phyloP scores from a whole-genome alignment of 148 eudicot genomes.

The Selenicereus undatus region DNA sequence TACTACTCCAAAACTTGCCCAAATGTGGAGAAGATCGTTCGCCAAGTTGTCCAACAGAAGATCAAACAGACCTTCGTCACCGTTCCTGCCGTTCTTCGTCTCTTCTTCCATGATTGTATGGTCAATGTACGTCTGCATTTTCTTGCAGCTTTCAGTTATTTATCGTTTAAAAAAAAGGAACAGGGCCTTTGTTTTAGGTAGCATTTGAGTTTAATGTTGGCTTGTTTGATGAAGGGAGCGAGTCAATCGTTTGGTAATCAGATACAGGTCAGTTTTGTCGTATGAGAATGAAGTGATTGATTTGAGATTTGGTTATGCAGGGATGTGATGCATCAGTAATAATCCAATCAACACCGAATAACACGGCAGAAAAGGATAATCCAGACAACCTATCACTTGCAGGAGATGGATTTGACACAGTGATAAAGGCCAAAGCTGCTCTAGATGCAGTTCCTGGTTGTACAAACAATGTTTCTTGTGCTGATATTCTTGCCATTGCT shows the following conservation, averaged over 20 bases:
- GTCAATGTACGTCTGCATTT: conserved; percentile 42
- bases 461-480: conserved; percentile 71
- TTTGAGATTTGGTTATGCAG: conserved; percentile 16
- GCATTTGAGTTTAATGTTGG: no score
- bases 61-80: conserved; percentile 68
- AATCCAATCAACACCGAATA: conserved; percentile 38
- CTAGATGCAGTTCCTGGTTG: conserved; percentile 58
- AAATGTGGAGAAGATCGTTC: conserved; percentile 58
- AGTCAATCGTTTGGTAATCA: not conserved
- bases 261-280: not conserved
- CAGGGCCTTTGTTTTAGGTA: no score
- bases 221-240: not conserved
- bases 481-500: conserved; percentile 80
- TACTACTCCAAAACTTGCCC: conserved; percentile 69
- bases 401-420: conserved; percentile 83
- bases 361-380: conserved; percentile 74
- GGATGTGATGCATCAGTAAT: conserved; percentile 87
- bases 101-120: conserved; percentile 83
- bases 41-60: conserved; percentile 47
- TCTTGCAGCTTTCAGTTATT: no score
- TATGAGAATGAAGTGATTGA: not conserved
- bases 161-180: no score
- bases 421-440: conserved; percentile 70
- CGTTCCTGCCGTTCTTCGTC: conserved; percentile 70
- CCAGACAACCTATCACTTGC: conserved; percentile 71